A percentile compares a stretch with the other conserved stretches of the same genome.
These are phyloP conservation scores for Ustulina deusta DNA, from an alignment of 2,329 filamentous ascomycete genomes.

Conservation along the genomic window DNA sequence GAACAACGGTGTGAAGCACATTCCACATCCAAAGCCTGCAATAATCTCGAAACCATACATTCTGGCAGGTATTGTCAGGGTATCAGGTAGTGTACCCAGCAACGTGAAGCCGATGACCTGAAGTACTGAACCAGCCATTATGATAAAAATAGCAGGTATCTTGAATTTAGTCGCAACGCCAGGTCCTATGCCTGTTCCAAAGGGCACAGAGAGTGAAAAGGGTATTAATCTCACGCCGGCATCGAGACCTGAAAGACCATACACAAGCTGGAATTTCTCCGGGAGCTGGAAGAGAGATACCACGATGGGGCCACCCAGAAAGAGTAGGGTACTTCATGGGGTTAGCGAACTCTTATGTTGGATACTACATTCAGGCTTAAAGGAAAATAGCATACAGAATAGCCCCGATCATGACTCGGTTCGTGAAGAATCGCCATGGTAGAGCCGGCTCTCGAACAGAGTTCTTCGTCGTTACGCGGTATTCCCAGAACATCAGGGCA, in stretches of 20 bases:
- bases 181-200: background rate
- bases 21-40: background rate
- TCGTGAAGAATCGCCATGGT: background rate
- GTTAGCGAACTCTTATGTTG: too few relatives aligned
- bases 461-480: background rate
- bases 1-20: too few relatives aligned
- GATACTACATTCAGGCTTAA: too few relatives aligned
- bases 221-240: conserved; percentile 39
- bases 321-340: background rate
- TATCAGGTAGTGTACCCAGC: background rate
- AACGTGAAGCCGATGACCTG: background rate
- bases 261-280: conserved; percentile 38
- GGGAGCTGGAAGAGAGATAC: conserved; percentile 31
- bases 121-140: background rate
- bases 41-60: background rate
- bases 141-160: background rate
- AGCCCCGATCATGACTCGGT: background rate
- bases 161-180: background rate
- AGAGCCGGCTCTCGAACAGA: background rate
- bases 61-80: background rate
- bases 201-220: conserved; percentile 16
- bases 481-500: conserved; percentile 34
- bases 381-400: background rate
- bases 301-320: background rate
- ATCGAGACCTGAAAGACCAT: conserved; percentile 36